Evolutionary conservation across 163 green algal genomes (phyloP).

Genomic region (Prototheca stagnorum): DNA sequence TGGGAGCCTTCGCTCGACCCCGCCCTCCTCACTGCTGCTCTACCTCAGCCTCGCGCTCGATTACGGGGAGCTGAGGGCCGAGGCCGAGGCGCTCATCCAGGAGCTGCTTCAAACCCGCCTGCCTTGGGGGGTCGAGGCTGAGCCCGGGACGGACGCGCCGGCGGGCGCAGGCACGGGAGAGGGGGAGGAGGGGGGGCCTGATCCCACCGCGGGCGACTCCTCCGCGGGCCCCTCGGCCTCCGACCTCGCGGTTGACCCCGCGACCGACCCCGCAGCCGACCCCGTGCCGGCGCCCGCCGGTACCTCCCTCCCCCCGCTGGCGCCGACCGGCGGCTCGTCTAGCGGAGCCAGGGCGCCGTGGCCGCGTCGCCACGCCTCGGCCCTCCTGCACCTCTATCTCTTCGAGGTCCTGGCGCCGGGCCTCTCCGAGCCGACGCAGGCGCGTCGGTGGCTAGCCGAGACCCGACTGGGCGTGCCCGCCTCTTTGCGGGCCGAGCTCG

Average conservation of each 20-base stretch:
- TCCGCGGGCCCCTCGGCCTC: no score
- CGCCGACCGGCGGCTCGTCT: no score
- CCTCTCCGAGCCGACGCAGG: conserved; percentile 6
- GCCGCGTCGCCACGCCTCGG: conserved; percentile 2
- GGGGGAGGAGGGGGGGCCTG: no score
- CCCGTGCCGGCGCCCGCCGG: no score
- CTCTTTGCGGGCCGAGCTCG: background rate
- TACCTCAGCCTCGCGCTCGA: conserved; percentile 11
- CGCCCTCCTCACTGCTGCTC: conserved; percentile 3
- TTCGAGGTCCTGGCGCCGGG: conserved; percentile 6
- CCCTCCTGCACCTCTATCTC: conserved; percentile 10
- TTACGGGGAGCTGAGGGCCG: background rate
- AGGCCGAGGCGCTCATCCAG: conserved; percentile 5
- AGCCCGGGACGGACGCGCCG: no score
- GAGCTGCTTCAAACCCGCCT: conserved; percentile 1
- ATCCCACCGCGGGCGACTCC: no score
- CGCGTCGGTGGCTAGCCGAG: conserved; percentile 3
- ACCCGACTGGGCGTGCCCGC: background rate
- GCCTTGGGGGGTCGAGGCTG: background rate
- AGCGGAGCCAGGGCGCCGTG: no score
- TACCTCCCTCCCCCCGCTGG: no score
- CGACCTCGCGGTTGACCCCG: no score
- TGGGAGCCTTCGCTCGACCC: background rate
- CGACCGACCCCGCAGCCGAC: no score
- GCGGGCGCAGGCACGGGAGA: no score